Evolutionary conservation across 78 protist genomes (phyloP).

Genomic region (Pelomyxa schiedti): DNA sequence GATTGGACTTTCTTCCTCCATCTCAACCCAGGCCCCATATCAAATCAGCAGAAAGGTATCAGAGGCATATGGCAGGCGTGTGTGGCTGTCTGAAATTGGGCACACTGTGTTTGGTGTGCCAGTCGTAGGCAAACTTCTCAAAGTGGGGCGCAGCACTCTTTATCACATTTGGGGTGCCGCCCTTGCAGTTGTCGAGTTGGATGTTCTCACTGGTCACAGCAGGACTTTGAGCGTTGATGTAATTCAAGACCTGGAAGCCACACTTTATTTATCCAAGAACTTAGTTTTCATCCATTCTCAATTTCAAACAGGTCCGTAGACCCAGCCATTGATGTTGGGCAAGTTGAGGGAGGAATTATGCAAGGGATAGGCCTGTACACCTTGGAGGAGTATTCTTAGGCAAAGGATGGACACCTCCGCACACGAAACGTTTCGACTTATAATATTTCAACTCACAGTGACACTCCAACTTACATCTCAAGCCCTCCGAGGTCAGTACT

Average conservation of each 20-base stretch:
- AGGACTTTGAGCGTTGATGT: constrained; percentile 55
- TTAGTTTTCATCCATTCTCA: no score
- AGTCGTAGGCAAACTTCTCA: no score
- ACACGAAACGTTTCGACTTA: constrained; percentile 66
- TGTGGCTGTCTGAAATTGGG: no score
- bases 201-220: constrained; percentile 76
- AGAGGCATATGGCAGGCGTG: no score
- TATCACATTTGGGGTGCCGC: constrained; percentile 61
- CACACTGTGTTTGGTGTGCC: no score
- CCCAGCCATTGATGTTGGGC: constrained; percentile 86
- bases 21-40: no score
- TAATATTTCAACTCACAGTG: constrained; percentile 17
- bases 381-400: constrained; percentile 66
- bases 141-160: constrained; percentile 14
- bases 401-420: constrained; percentile 12
- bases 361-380: constrained; percentile 83
- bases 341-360: constrained; percentile 77
- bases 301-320: no score
- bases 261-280: no score
- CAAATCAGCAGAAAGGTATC: no score
- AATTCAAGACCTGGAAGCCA: constrained; percentile 81
- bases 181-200: constrained; percentile 73
- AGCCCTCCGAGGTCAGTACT: no score
- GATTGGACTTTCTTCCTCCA: no score
- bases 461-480: neutral